A percentile compares a stretch with the other conserved stretches of the same genome.
These are phyloP conservation scores for Wickerhamiella qilinensis DNA, from an alignment of 805 yeast genomes.

Conservation along the genomic window DNA sequence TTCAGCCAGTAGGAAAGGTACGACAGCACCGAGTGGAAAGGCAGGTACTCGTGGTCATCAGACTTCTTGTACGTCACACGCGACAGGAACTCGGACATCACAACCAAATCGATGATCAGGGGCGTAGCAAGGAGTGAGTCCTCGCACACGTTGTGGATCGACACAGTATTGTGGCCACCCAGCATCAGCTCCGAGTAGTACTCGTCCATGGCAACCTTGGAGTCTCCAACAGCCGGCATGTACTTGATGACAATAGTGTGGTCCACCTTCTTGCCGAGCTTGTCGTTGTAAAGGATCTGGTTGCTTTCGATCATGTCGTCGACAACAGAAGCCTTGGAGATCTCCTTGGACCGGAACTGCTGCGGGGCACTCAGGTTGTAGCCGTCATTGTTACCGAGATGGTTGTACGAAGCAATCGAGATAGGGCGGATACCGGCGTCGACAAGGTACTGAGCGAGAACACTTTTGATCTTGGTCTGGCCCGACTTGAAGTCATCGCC, in stretches of 20 bases:
- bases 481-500: conserved; percentile 98
- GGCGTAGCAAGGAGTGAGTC: conserved; percentile 93
- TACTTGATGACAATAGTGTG: conserved; percentile 94
- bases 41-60: conserved; percentile 35
- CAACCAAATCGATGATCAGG: conserved; percentile 76
- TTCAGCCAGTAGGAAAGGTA: conserved; percentile 90
- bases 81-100: conserved; percentile 78
- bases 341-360: conserved; percentile 92
- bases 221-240: conserved; percentile 86
- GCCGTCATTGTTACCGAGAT: conserved; percentile 93
- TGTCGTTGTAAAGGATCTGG: conserved; percentile 65
- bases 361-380: conserved; percentile 77
- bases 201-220: conserved; percentile 97
- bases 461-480: conserved; percentile 92
- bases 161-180: conserved; percentile 91
- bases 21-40: conserved; percentile 70
- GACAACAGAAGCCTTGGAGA: conserved; percentile 80
- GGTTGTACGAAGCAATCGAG: conserved; percentile 91
- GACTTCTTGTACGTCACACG: conserved; percentile 64
- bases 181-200: conserved; percentile 92
- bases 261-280: conserved; percentile 63
- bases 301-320: conserved; percentile 89
- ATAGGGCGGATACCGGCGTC: conserved; percentile 95
- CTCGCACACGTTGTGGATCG: conserved; percentile 91
- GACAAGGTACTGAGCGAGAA: conserved; percentile 84